These are phyloP conservation scores for Epichloe gansuensis DNA, from an alignment of 2,329 filamentous ascomycete species.

Conservation along the genomic window DNA sequence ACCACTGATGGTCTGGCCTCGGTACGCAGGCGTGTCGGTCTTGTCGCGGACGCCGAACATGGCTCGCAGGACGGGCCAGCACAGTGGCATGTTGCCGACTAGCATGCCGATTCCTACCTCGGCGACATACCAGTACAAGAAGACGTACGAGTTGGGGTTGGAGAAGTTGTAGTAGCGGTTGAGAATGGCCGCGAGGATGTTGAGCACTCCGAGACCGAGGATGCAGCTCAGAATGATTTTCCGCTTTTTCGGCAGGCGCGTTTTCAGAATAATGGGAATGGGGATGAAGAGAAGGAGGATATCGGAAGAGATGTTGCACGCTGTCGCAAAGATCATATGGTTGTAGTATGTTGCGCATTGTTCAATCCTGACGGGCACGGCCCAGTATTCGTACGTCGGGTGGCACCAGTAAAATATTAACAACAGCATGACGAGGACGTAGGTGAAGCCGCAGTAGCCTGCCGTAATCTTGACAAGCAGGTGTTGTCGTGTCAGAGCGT, in stretches of 20 bases:
- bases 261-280: conserved; percentile 30
- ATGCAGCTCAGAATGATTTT: conserved; percentile 42
- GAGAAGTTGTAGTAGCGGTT: conserved; percentile 52
- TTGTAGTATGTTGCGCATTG: conserved; percentile 34
- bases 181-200: conserved; percentile 43
- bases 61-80: conserved; percentile 43
- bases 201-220: conserved; percentile 43
- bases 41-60: conserved; percentile 17
- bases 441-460: conserved; percentile 30
- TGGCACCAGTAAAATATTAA: conserved; percentile 43
- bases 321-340: conserved; percentile 34
- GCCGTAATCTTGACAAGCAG: conserved; percentile 29
- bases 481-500: conserved; percentile 19
- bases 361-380: conserved; percentile 29
- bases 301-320: conserved; percentile 36
- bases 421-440: conserved; percentile 35
- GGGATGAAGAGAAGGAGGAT: conserved; percentile 32
- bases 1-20: conserved; percentile 10
- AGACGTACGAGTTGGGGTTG: conserved; percentile 41
- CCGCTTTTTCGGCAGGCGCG: conserved; percentile 25
- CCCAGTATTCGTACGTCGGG: conserved; percentile 40
- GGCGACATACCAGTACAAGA: conserved; percentile 48
- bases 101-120: conserved; percentile 47
- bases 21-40: conserved; percentile 14
- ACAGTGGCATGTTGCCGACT: conserved; percentile 48